Evolutionary conservation across 2,329 filamentous ascomycete species (phyloP).

Genomic region (Ophiosphaerella herpotricha): DNA sequence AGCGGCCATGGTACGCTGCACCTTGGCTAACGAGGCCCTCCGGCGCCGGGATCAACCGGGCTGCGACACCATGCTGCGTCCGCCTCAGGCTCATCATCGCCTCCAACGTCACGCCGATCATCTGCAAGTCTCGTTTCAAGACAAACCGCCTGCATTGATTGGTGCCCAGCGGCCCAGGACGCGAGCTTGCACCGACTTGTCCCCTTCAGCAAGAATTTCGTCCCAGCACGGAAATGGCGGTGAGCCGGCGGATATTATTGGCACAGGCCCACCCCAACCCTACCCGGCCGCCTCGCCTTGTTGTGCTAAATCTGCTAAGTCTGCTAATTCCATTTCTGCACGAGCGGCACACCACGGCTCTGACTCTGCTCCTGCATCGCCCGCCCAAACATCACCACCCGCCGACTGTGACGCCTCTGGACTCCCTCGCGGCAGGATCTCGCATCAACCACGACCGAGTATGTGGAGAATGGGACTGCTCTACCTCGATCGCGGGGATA

Average conservation of each 20-base stretch:
- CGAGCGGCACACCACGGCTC: constrained; percentile 4
- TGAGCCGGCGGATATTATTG: constrained; percentile 4
- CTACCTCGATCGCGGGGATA: constrained; percentile 28
- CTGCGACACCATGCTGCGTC: constrained; percentile 6
- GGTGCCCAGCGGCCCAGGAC: neutral
- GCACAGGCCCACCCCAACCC: constrained; percentile 3
- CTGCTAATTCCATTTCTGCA: neutral
- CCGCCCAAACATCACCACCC: neutral
- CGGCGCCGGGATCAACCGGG: constrained; percentile 19
- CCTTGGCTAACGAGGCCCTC: constrained; percentile 20
- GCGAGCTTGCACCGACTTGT: constrained; percentile 8
- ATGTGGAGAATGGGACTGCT: constrained; percentile 28
- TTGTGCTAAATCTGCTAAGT: constrained; percentile 1
- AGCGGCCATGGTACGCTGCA: constrained; percentile 15
- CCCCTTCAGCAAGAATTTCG: constrained; percentile 4
- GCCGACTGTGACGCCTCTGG: constrained; percentile 18
- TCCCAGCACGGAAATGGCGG: constrained; percentile 15
- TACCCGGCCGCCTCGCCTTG: neutral
- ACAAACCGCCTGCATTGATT: constrained; percentile 1
- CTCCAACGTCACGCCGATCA: constrained; percentile 8
- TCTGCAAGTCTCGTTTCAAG: constrained; percentile 5
- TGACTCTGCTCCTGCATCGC: constrained; percentile 3
- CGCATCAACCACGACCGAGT: constrained; percentile 22
- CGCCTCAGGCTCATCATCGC: neutral
- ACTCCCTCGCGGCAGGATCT: constrained; percentile 5